These are phyloP conservation scores for Ogataea wickerhamii DNA, from an alignment of 805 yeast species.

Conservation along the genomic window DNA sequence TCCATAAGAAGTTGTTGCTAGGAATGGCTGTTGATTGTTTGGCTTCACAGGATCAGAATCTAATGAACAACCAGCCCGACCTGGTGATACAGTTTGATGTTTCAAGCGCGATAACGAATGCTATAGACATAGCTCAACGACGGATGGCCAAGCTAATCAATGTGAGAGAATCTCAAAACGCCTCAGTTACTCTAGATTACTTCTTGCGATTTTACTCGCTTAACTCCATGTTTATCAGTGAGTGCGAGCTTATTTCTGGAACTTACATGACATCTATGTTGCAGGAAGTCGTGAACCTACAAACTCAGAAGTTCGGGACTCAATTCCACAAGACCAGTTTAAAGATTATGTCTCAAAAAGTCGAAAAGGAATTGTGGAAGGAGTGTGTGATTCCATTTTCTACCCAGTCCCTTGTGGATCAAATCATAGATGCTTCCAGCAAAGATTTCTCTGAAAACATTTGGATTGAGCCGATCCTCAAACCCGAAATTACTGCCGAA, in stretches of 20 bases:
- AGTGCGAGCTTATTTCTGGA: conserved; percentile 82
- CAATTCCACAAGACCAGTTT: conserved; percentile 52
- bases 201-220: conserved; percentile 67
- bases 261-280: conserved; percentile 54
- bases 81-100: conserved; percentile 62
- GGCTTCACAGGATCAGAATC: conserved; percentile 27
- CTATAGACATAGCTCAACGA: conserved; percentile 68
- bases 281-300: conserved; percentile 63
- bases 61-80: conserved; percentile 32
- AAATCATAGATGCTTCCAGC: conserved; percentile 44
- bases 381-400: conserved; percentile 54
- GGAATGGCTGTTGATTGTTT: conserved; percentile 59
- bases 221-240: conserved; percentile 66
- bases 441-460: conserved; percentile 38
- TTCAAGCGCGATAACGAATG: conserved; percentile 57
- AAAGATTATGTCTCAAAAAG: conserved; percentile 41
- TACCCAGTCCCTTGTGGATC: conserved; percentile 49
- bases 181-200: conserved; percentile 51
- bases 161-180: conserved; percentile 71
- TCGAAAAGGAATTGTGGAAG: conserved; percentile 77
- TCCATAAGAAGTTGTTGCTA: conserved; percentile 75
- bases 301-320: conserved; percentile 55
- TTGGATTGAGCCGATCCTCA: conserved; percentile 42
- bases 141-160: conserved; percentile 74
- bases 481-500: not conserved